Evolutionary conservation across 352 stramenopile genomes (phyloP), one percentile per base, ranked within the genome.

Genomic region (Salisapilia sapeloensis): DNA sequence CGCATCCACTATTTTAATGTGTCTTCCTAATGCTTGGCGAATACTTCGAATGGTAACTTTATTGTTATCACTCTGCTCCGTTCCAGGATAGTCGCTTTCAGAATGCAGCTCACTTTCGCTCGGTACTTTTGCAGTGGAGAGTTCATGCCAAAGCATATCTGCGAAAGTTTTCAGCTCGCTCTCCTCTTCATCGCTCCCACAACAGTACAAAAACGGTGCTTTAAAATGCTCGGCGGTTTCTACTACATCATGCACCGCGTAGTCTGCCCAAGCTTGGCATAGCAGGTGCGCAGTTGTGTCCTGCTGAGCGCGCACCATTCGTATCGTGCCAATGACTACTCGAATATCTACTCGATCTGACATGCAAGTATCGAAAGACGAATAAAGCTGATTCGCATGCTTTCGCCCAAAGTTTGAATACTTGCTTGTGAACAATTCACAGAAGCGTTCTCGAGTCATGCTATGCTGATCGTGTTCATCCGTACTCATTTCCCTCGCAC

Each of bases 241-340:
- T n/a, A n/a, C n/a, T n/a, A n/a, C n/a, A n/a, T n/a, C n/a, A n/a
- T n/a, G n/a, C n/a, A n/a, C n/a, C n/a, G n/a, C n/a, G 36, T 75
- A 72, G 29, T 80, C 64, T 2, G 49, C 35, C 0, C 76, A 24
- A 2, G 50, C 55, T 23, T 54, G 39, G 9, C 47, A 50, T 6
- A 80, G 39, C 17, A 77, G 44, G 27, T 80, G 60, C 1, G 77
- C 35, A 0, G 59, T 43, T 18, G 56, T 58, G 0, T 56, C 64
- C 29, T 80, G 64, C 27, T 80, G 64, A 8, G 77, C 53, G 0
- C 60, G 48, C 60, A 80, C 46, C 0, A 58, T 58, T 9, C 64
- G 50, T 18, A 77, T 37, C 4, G 56, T 64, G 7, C 50, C 55
- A 11, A 77, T 43, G 29, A 80, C 48, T 17, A 72, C 31, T n/a